These are phyloP conservation scores for Zasmidium angulare DNA, from an alignment of 2,329 filamentous ascomycete species.

Conservation along the genomic window DNA sequence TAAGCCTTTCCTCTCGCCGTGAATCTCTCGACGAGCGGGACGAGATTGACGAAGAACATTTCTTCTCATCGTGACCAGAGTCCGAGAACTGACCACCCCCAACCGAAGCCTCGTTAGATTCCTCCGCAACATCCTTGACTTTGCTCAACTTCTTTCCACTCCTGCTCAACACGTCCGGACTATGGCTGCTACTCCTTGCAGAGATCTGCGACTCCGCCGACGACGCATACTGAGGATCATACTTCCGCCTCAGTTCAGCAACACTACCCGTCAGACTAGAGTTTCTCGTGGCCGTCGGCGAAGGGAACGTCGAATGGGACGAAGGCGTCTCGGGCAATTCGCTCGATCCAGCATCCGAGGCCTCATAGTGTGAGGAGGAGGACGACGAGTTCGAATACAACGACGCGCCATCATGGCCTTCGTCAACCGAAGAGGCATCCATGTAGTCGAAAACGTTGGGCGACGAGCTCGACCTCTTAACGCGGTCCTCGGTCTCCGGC, in stretches of 20 bases:
- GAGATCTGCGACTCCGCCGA: conserved; percentile 2
- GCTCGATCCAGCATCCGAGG: conserved; percentile 34
- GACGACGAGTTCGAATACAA: conserved; percentile 26
- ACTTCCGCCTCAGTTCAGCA: conserved; percentile 30
- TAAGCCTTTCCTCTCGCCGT: conserved; percentile 15
- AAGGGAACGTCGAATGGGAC: conserved; percentile 32
- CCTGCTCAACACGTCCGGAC: conserved; percentile 13
- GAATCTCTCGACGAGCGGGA: conserved; percentile 20
- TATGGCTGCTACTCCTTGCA: conserved; percentile 17
- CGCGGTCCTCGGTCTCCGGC: conserved; percentile 15
- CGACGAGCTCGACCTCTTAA: conserved; percentile 16
- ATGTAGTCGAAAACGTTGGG: conserved; percentile 34
- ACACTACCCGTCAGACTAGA: conserved; percentile 27
- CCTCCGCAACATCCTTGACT: conserved; percentile 14
- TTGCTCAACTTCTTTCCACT: conserved; percentile 5
- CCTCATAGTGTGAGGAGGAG: conserved; percentile 31
- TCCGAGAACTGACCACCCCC: conserved; percentile 11
- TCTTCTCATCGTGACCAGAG: conserved; percentile 13
- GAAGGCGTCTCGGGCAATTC: conserved; percentile 33
- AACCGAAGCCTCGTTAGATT: conserved; percentile 14
- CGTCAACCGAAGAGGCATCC: conserved; percentile 21
- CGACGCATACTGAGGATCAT: conserved; percentile 25
- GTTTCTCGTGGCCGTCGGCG: conserved; percentile 28
- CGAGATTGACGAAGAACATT: conserved; percentile 19
- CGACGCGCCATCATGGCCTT: conserved; percentile 24